Evolutionary conservation across 495 filamentous ascomycete species (phyloP).

Genomic region (Pseudotulostoma volvatum): DNA sequence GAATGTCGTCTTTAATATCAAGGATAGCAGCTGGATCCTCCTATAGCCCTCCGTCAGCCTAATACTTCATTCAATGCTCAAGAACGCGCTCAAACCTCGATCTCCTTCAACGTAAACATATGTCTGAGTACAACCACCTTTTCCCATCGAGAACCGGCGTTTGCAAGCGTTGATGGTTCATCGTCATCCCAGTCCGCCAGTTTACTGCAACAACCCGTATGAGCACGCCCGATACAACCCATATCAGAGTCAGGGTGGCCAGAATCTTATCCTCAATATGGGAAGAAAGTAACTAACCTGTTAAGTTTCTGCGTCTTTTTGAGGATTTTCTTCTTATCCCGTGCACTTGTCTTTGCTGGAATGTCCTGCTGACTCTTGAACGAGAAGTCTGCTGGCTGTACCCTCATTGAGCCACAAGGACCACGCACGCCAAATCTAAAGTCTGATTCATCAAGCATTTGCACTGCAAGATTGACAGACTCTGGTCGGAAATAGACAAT

Average conservation of each 20-base stretch:
- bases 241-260: too few relatives aligned
- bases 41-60: slow-evolving; percentile 18
- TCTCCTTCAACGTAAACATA: slow-evolving; percentile 81
- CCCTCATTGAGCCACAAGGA: slow-evolving; percentile 50
- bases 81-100: slow-evolving; percentile 34
- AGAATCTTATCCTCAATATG: too few relatives aligned
- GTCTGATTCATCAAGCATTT: slow-evolving; percentile 79
- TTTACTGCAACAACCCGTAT: slow-evolving; percentile 36
- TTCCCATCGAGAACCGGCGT: slow-evolving; percentile 46
- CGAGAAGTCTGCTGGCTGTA: slow-evolving; percentile 70
- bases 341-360: slow-evolving; percentile 35
- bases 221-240: slow-evolving; percentile 5
- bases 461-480: slow-evolving; percentile 74
- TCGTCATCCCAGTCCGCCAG: slow-evolving; percentile 90
- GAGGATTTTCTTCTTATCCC: slow-evolving; percentile 71
- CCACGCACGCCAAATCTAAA: slow-evolving; percentile 48
- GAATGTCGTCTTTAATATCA: slow-evolving; percentile 89
- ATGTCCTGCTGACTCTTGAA: slow-evolving; percentile 61
- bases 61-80: not conserved
- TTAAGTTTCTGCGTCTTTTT: slow-evolving; percentile 75
- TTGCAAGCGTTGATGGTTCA: slow-evolving; percentile 43
- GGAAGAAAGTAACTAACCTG: slow-evolving; percentile 24
- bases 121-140: slow-evolving; percentile 79
- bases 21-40: slow-evolving; percentile 70
- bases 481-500: slow-evolving; percentile 90